Evolutionary conservation across 1,284 basidiomycete species (phyloP), one percentile per base, ranked within the genome.

Genomic region (Fomes fomentarius): DNA sequence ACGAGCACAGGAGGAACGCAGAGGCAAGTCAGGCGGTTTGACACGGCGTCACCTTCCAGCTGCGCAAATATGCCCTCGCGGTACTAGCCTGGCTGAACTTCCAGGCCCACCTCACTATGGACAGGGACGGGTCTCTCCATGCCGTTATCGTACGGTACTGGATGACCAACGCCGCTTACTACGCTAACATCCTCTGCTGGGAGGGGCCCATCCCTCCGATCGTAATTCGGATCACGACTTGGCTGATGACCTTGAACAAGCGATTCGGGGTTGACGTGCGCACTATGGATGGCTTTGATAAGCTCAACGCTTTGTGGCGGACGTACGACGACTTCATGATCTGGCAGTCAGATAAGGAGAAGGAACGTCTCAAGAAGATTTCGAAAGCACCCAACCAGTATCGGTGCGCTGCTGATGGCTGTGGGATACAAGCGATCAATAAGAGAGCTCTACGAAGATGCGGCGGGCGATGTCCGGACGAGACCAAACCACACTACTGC

Each of bases 401-500:
- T 19, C 30, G 26, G 7, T 61, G 59, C 31, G 53, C 56, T 2
- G 42, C 35, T 42, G 40, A 50, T 4, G 56, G 44, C 1, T 61
- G 59, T 35, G 44, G 43, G 14, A 47, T 58, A 1, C 52, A 52
- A n/a, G 47, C 52, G 3, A 38, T 40, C 14, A 33, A 47, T 31
- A 53, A 45, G 38, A 26, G 26, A 5, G 46, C 48, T 6, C 28
- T 55, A 3, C 38, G 24, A 21, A 25, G 33, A 6, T 58, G 57
- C 24, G 31, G n/a, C 12, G 52, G 57, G 4, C 7, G 10, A 10
- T 58, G 57, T 30, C 49, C 50, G 0, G 19, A 39, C 11, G 46
- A 51, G 9, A 21, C 10, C 22, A 54, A 58, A 38, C 49, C 57
- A 1, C 46, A 46, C 12, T 58, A 58, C 21, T 58, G 57, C 37